phyloP scores from a whole-genome alignment of 2,329 filamentous ascomycete species.

The Alternaria angustiovoidea region DNA sequence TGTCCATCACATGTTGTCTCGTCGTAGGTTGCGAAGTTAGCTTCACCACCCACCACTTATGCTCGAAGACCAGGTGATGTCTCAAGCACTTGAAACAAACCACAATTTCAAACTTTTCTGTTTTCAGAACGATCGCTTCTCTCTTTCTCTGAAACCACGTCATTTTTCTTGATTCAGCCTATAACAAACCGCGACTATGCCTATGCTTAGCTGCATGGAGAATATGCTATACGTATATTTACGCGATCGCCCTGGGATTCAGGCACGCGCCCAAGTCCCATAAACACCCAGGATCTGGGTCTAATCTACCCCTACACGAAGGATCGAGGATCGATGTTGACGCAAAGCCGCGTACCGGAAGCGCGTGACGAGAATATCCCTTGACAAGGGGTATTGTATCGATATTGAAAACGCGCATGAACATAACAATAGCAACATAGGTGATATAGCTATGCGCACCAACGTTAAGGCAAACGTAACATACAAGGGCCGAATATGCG shows the following conservation, averaged over 20 bases:
- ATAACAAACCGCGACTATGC: not conserved
- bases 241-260: not conserved
- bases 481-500: not conserved
- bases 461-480: not conserved
- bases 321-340: not conserved
- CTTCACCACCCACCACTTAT: not conserved
- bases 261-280: not conserved
- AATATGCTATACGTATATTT: not conserved
- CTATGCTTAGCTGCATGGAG: not conserved
- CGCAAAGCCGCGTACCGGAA: not conserved
- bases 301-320: not conserved
- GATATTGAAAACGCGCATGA: not conserved
- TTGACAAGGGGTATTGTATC: not conserved
- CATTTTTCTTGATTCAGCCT: not conserved
- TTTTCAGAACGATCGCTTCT: not conserved
- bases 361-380: not conserved
- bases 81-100: not conserved
- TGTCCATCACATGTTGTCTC: not conserved
- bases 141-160: not conserved
- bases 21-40: not conserved
- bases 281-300: not conserved
- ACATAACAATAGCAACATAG: not conserved
- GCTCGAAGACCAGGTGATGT: not conserved
- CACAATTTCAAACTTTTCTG: not conserved
- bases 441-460: not conserved